Evolutionary conservation across 2,329 filamentous ascomycete species (phyloP).

Genomic region (Pestalotiopsis sp.): DNA sequence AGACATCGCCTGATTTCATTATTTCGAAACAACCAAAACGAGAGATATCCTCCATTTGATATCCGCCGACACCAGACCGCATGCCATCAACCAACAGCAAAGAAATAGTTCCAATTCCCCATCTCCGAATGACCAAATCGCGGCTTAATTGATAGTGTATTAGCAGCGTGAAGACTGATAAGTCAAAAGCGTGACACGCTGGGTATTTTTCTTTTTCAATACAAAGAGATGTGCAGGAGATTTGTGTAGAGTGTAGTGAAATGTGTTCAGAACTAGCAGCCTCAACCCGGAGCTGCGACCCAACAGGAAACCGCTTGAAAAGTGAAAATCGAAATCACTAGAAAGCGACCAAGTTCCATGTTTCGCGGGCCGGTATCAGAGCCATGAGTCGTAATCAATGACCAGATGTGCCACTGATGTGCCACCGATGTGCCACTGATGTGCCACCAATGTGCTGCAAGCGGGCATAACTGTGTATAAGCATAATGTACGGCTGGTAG

Average conservation of each 20-base stretch:
- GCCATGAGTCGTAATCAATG: not conserved
- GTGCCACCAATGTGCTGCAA: not conserved
- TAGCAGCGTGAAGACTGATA: slow-evolving; percentile 4
- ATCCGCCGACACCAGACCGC: not conserved
- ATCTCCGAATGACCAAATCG: not conserved
- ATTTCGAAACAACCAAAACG: not conserved
- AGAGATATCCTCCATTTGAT: not conserved
- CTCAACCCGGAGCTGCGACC: not conserved
- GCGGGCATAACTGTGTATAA: not conserved
- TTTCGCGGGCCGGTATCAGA: not conserved
- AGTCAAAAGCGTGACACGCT: not conserved
- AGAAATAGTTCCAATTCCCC: not conserved
- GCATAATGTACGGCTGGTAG: slow-evolving; percentile 3
- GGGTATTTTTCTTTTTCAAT: slow-evolving; percentile 1
- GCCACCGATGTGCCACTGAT: not conserved
- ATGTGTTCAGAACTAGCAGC: not conserved
- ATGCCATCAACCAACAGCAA: not conserved
- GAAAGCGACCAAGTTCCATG: not conserved
- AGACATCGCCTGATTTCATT: not conserved
- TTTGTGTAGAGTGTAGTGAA: not conserved
- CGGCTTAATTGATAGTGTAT: not conserved
- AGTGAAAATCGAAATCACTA: not conserved
- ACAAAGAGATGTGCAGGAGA: not conserved
- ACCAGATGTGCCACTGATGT: not conserved
- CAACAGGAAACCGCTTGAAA: not conserved